A percentile compares a stretch with the other conserved stretches of the same genome.
Evolutionary conservation across 257 asterid species (phyloP).

Genomic region (Misopates orontium): DNA sequence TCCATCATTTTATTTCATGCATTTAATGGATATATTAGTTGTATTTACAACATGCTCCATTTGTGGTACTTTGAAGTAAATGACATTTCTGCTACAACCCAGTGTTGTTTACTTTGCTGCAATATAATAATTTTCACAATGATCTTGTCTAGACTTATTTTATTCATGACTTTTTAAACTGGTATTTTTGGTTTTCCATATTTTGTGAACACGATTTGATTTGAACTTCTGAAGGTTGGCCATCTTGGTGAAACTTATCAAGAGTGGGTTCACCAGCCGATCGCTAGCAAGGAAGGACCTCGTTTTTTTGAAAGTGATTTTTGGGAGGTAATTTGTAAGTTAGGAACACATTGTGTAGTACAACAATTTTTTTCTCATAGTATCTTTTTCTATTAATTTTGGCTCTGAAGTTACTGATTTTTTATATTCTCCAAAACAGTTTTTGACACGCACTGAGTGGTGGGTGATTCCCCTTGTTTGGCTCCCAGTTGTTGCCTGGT

Average conservation of each 20-base stretch:
- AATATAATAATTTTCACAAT: not conserved
- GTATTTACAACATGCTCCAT: not conserved
- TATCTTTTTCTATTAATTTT: not conserved
- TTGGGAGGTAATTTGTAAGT: conserved; percentile 56
- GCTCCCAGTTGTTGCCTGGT: conserved; percentile 79
- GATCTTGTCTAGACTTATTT: too few relatives aligned
- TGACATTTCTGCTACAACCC: too few relatives aligned
- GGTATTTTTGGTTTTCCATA: not conserved
- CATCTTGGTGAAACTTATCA: conserved; percentile 89
- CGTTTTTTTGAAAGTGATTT: conserved; percentile 74
- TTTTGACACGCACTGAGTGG: conserved; percentile 72
- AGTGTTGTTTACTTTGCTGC: not conserved
- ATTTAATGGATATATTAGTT: not conserved
- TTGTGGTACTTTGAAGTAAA: not conserved
- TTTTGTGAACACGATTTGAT: not conserved
- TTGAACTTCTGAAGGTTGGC: conserved; percentile 60
- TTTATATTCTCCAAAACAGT: conserved; percentile 43
- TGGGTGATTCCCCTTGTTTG: conserved; percentile 82
- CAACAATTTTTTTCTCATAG: not conserved
- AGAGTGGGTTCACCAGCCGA: conserved; percentile 95
- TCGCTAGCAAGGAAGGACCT: conserved; percentile 80
- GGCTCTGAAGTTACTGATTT: conserved; percentile 1
- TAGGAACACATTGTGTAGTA: too few relatives aligned
- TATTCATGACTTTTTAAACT: not conserved
- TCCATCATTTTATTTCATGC: not conserved